Base-by-base conservation (phyloP, 805 yeast species). In the Debaryomyces castellii region DNA sequence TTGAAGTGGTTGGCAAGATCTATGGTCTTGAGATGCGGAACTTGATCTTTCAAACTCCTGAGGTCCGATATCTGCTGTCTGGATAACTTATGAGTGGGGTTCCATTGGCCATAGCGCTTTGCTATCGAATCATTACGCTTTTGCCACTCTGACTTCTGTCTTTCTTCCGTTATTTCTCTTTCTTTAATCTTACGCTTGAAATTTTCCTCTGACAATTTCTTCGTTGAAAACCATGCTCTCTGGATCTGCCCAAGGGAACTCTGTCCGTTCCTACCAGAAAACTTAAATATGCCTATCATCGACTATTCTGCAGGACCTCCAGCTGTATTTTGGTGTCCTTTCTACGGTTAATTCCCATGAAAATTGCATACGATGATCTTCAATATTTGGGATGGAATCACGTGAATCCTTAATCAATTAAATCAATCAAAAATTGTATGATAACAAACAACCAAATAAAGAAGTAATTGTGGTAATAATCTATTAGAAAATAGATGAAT, bases 51-150 rank as follows among this genome's bases (percentile, higher is more conserved):
- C 39, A 89, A 54, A 4, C 70, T 60, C 44, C 87, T 67, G 3
- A 91, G 73, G 45, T 81, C 81, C 16, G 78, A 80, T 77, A 89
- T 87, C 8, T 85, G 80, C 39, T 77, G 82, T 41, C 94, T 71
- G 8, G 89, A 81, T 5, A 91, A 62, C 55, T 75, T 82, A 54
- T 79, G 83, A 3, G 73, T 67, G 1, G 96, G 96, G 38, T 76
- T 75, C 89, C 96, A 85, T 21, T 71, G 77, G 4, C 82, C 72
- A 44, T 85, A 78, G 55, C 89, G 82, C 55, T 80, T 83, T 42
- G 71, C 67, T 21, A 86, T 50, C 0, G 94, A 81, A 52, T 75
- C 76, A 53, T 83, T 83, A 53, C 89, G 82, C 53, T 83, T 77
- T 53, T 78, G 69, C 94, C 96, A 91, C 28, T 75, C 80, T 69